Conservation (phyloP, 129 eudicot genomes). For the Pseudognaphalium luteoalbum region DNA sequence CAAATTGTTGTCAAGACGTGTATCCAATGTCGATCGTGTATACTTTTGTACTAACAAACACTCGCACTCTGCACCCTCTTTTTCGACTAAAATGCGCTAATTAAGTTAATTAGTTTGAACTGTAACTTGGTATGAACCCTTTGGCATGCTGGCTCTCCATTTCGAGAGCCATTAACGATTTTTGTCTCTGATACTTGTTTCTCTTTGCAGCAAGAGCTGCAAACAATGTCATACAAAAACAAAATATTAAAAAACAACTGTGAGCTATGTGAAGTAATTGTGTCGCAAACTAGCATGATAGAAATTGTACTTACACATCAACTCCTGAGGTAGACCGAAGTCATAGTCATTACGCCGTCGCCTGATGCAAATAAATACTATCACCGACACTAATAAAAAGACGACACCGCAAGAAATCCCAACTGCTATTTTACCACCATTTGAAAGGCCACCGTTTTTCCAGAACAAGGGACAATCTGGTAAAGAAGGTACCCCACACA, state of each 20-base stretch:
- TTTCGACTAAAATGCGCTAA: constrained; percentile 20
- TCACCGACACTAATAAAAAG: constrained; percentile 39
- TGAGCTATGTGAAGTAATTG: not conserved
- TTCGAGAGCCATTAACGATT: constrained; percentile 92
- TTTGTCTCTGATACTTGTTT: constrained; percentile 87
- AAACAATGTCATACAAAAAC: constrained; percentile 13
- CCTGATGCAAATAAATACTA: constrained; percentile 50
- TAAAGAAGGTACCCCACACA: constrained; percentile 91
- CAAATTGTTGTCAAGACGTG: not conserved
- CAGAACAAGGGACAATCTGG: constrained; percentile 82
- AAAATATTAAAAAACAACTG: not conserved
- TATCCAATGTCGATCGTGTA: constrained; percentile 8
- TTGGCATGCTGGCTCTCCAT: constrained; percentile 99
- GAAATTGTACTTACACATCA: constrained; percentile 59
- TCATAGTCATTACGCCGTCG: constrained; percentile 79
- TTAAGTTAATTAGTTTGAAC: constrained; percentile 37
- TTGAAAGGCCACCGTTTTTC: constrained; percentile 64
- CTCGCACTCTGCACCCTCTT: not conserved
- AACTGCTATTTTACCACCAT: constrained; percentile 72
- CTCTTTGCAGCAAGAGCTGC: constrained; percentile 92
- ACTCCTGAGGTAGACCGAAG: constrained; percentile 82
- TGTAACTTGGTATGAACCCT: constrained; percentile 79
- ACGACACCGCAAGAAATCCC: constrained; percentile 67
- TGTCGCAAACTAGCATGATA: not conserved
- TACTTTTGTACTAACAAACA: constrained; percentile 18